Base-by-base conservation (phyloP, 2,329 filamentous ascomycete species). In the Onygenales sp. region DNA sequence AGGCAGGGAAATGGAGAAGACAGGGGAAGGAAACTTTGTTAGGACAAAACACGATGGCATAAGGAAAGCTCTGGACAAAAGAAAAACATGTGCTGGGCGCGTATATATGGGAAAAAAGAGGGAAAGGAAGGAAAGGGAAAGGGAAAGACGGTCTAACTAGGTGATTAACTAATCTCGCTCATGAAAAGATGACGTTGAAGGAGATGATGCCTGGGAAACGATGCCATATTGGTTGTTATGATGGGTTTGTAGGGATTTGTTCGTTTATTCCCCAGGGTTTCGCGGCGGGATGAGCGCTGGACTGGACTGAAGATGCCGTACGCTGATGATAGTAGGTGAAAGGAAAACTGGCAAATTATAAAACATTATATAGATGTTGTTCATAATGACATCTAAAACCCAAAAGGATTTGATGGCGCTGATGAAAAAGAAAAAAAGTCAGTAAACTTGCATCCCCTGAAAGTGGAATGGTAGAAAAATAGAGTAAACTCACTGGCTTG, bases 401-500 rank as follows among this genome's bases (percentile, higher is more conserved):
- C 84, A 68, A 87, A 87, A 2, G 84, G 84, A 66, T 87, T 87
- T 63, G 83, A 77, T 50, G 84, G 82, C 55, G 84, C 83, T 86
- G 60, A 44, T 43, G 61, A 54, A 59, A 59, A 50, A 58, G 58
- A 31, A 21, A 45, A 35, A 38, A 45, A 14, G 38, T 48, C 33
- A 48, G 45, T 11, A 38, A 21, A 48, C 35, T 2, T 21, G 10
- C 3, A 21, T 27, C 9, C 57, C 27, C 54, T 33, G 9, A 33
- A 53, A 32, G 41, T 31, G 38, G 41, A 46, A 33, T 45, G 21
- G 21, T 27, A 27, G 21, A 3, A 27, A 27, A 27, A 27, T 27
- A 1, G 5, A 47, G 55, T 45, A 35, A 54, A 91, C 92, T 86
- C 85, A 97, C 92, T 98, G 65, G 93, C 93, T 82, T 94, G 88